Evolutionary conservation across 805 yeast species (phyloP), one percentile per base, ranked within the genome.

Genomic region (Myxozyma sirexii): DNA sequence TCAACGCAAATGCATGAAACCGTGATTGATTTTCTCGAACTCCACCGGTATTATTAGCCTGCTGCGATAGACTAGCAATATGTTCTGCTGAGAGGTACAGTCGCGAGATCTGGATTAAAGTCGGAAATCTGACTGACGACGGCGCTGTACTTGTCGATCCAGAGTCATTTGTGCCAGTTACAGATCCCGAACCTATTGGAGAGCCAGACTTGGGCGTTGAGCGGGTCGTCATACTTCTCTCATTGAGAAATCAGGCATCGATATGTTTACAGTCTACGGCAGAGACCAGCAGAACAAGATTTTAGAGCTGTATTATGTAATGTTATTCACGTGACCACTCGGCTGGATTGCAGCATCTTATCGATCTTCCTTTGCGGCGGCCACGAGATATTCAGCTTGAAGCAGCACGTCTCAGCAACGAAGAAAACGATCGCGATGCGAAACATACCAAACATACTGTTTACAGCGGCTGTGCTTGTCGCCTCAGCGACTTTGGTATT

Each of bases 11-110:
- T 1, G 67, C 67, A 33, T 45, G 57, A 45, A 59, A 47, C 31
- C 54, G 44, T 13, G 54, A 19, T 50, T 59, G 64, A 26, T 35
- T 42, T 17, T 64, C 67, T 19, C 61, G 47, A 4, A 56, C 49
- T 13, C 56, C 59, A 26, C 39, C 23, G 23, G 39, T 15, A 37
- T 54, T 42, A 21, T 46, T 31, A 1, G 62, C 31, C 39, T 49
- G 53, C 38, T 27, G 43, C 27, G 42, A 47, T 3, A 62, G 61
- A 4, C 13, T 10, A 10, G 19, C 27, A 38, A 60, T 60, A 24
- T 62, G 65, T 4, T 10, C 13, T 4, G 55, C 27, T 4, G 65
- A 31, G 37, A 62, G 38, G 37, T 58, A 63, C n/a, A 67, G 67
- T 24, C 62, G 50, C 29, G 67, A 51, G 19, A 64, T 47, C 35